phyloP scores from a whole-genome alignment of 352 stramenopile genomes.

The Albugo candida region DNA sequence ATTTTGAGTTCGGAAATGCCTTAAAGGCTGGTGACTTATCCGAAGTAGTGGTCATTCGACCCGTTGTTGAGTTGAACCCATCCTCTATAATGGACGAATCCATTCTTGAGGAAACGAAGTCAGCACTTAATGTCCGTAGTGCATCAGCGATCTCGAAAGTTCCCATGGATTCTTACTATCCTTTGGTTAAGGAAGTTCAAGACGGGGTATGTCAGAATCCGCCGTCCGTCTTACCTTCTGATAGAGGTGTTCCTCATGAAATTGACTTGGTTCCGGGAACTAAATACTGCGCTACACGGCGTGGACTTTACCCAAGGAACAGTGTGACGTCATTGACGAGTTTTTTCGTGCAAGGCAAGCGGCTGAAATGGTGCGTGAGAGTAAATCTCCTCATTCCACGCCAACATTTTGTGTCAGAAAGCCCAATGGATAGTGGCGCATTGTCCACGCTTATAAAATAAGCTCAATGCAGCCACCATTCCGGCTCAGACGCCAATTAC shows the following conservation, averaged over 20 bases:
- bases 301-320: conserved; percentile 8
- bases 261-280: conserved; percentile 5
- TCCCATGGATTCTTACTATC: no score
- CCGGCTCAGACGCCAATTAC: conserved; percentile 3
- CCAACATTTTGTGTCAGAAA: conserved; percentile 15
- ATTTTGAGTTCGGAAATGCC: no score
- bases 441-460: conserved; percentile 13
- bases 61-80: no score
- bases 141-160: no score
- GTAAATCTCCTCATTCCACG: conserved; percentile 8
- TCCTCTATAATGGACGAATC: no score
- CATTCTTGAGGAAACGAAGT: no score
- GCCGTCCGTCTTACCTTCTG: neutral
- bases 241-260: conserved; percentile 1
- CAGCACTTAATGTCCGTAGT: no score
- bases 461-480: neutral
- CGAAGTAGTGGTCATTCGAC: no score
- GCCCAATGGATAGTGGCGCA: conserved; percentile 10
- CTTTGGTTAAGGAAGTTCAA: no score
- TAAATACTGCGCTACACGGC: conserved; percentile 1
- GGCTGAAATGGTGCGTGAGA: conserved; percentile 5
- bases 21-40: no score
- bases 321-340: conserved; percentile 7
- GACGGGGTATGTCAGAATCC: no score
- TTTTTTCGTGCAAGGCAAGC: conserved; percentile 3